Conservation (phyloP, 1,284 basidiomycete species). For the Irpex sp. region DNA sequence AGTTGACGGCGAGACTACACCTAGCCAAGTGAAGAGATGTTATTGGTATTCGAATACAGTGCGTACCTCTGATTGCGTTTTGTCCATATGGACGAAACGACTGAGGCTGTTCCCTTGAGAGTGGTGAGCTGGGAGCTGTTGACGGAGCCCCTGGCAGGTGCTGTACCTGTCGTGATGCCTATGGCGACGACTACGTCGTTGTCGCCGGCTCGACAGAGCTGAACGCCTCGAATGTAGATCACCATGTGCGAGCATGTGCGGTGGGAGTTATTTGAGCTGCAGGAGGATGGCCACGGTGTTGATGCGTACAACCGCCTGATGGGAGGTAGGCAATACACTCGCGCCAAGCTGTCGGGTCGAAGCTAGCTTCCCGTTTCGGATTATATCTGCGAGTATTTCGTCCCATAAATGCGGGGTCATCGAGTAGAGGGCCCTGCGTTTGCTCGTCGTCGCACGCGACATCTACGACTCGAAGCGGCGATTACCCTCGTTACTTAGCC, state of each 20-base stretch:
- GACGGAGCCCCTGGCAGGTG: background rate
- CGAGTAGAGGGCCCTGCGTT: background rate
- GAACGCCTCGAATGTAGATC: background rate
- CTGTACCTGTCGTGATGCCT: background rate
- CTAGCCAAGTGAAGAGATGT: no score
- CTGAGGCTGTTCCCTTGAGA: no score
- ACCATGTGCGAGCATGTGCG: background rate
- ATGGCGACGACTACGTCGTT: background rate
- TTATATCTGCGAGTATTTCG: background rate
- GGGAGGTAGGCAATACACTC: background rate
- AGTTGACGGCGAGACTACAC: no score
- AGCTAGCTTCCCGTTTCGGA: background rate
- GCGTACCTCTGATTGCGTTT: no score
- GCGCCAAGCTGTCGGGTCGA: background rate
- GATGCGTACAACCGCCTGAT: background rate
- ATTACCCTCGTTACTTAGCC: no score
- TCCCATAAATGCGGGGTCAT: background rate
- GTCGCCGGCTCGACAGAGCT: background rate
- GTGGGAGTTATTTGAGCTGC: background rate
- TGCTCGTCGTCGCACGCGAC: background rate
- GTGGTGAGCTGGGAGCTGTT: background rate
- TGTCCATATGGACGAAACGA: no score
- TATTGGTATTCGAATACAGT: no score
- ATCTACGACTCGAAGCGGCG: background rate
- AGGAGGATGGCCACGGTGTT: background rate